Percentiles rank a stretch among this genome's conserved stretches.
phyloP scores from a whole-genome alignment of 495 filamentous ascomycete genomes.

The Penicillium lividum region DNA sequence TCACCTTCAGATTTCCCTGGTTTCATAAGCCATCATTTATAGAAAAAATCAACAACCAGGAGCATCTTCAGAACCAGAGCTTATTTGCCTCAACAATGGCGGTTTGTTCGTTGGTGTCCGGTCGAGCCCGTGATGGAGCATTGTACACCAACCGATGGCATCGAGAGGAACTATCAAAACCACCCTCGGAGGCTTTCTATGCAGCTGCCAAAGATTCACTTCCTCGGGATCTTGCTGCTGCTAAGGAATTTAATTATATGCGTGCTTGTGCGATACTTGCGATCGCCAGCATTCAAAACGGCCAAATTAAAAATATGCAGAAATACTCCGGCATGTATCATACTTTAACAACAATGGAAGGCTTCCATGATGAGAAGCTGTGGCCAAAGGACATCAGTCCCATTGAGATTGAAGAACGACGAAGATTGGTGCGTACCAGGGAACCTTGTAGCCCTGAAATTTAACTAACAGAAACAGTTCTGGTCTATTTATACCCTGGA shows the following conservation, averaged over 20 bases:
- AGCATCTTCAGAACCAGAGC: constrained; percentile 41
- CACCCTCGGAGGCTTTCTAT: constrained; percentile 48
- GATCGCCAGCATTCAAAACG: constrained; percentile 49
- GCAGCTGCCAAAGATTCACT: constrained; percentile 44
- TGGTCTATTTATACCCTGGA: constrained; percentile 58
- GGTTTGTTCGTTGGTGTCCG: constrained; percentile 48
- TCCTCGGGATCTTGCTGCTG: constrained; percentile 36
- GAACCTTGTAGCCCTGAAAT: not conserved
- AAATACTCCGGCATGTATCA: constrained; percentile 50
- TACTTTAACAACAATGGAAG: constrained; percentile 44
- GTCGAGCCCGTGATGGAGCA: constrained; percentile 49
- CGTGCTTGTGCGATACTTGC: constrained; percentile 48
- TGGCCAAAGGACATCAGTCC: constrained; percentile 47
- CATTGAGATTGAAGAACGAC: constrained; percentile 48
- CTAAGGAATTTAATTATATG: constrained; percentile 45
- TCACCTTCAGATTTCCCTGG: constrained; percentile 42
- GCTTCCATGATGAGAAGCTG: constrained; percentile 49
- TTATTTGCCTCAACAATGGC: constrained; percentile 53
- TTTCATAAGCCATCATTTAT: constrained; percentile 48
- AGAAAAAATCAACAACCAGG: constrained; percentile 34
- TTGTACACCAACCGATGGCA: constrained; percentile 33
- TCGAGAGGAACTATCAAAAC: constrained; percentile 29
- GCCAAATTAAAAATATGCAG: constrained; percentile 48
- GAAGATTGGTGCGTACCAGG: constrained; percentile 41
- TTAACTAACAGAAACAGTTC: constrained; percentile 31